A percentile compares a stretch with the other conserved stretches of the same genome.
Conservation (phyloP, 305 asterid genomes). For the Nicotiana rustica region DNA sequence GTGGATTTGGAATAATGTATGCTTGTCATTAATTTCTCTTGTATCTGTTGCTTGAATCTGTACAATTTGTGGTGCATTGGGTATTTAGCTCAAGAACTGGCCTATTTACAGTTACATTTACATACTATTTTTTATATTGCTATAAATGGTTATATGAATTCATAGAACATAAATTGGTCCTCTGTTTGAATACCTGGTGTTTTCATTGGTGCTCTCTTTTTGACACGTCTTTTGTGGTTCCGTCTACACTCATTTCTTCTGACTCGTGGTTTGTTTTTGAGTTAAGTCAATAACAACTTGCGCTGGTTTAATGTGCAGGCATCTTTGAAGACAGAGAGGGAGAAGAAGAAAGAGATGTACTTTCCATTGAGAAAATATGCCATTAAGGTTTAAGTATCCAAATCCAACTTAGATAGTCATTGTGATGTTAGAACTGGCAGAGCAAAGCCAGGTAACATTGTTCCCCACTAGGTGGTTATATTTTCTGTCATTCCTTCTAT, state of each 20-base stretch:
- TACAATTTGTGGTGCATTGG: background rate
- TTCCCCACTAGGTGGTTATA: background rate
- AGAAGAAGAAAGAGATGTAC: slow-evolving; percentile 51
- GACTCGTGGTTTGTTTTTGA: background rate
- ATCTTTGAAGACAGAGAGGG: slow-evolving; percentile 47
- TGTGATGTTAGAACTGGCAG: background rate
- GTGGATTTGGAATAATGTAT: background rate
- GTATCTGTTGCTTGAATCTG: background rate
- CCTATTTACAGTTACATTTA: background rate
- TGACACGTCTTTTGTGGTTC: background rate
- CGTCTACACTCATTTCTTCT: background rate
- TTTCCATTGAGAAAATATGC: slow-evolving; percentile 51
- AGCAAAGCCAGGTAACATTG: background rate
- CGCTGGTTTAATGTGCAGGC: slow-evolving; percentile 34
- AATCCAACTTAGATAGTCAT: background rate
- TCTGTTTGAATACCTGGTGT: background rate
- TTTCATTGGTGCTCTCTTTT: background rate
- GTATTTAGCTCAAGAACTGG: background rate
- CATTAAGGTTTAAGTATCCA: slow-evolving; percentile 43
- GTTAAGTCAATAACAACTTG: background rate
- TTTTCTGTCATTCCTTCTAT: background rate
- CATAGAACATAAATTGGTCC: background rate
- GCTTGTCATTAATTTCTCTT: background rate
- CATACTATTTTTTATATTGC: background rate
- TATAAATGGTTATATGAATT: background rate